Percentiles rank a stretch among this genome's conserved stretches.
These are phyloP conservation scores for Chrysoporthe cubensis DNA, from an alignment of 2,329 filamentous ascomycete species.

Conservation along the genomic window DNA sequence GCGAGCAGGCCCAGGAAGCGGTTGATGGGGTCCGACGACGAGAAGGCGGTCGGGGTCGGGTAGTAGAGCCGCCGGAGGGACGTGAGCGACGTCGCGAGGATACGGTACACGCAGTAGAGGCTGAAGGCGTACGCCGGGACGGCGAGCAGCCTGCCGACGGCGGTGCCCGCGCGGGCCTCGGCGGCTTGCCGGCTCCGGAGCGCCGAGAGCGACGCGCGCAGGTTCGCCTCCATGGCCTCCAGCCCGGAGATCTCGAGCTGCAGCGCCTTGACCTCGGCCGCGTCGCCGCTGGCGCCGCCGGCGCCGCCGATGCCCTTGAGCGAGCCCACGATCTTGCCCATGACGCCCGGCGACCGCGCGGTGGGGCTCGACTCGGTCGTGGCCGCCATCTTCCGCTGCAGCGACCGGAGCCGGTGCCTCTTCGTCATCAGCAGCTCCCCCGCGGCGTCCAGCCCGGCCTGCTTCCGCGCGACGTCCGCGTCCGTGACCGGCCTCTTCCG, in stretches of 20 bases:
- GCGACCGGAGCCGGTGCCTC: constrained; percentile 68
- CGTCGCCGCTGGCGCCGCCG: constrained; percentile 58
- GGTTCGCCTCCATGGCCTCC: constrained; percentile 75
- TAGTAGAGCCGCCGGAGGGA: constrained; percentile 64
- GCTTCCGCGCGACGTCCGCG: constrained; percentile 74
- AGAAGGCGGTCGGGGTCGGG: constrained; percentile 54
- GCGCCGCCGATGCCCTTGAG: constrained; percentile 62
- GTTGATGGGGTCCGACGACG: constrained; percentile 80
- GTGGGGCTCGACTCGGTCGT: constrained; percentile 28
- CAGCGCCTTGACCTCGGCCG: constrained; percentile 62
- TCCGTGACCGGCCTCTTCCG: constrained; percentile 67
- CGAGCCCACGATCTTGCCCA: constrained; percentile 75
- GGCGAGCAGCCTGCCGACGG: constrained; percentile 66
- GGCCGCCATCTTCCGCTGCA: constrained; percentile 64
- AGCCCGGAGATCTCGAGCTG: constrained; percentile 79
- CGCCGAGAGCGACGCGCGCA: constrained; percentile 66
- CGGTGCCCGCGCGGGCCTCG: constrained; percentile 69
- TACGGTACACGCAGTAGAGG: constrained; percentile 83
- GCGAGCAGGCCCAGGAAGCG: constrained; percentile 79
- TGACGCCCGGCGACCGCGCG: constrained; percentile 53
- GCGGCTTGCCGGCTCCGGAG: constrained; percentile 66
- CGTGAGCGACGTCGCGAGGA: constrained; percentile 71
- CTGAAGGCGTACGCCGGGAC: constrained; percentile 71
- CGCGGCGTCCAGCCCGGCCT: constrained; percentile 77
- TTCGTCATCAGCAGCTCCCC: constrained; percentile 80